A percentile compares a stretch with the other conserved stretches of the same genome.
Conservation (phyloP, 768 basidiomycete genomes). For the Pleurotus eryngii region DNA sequence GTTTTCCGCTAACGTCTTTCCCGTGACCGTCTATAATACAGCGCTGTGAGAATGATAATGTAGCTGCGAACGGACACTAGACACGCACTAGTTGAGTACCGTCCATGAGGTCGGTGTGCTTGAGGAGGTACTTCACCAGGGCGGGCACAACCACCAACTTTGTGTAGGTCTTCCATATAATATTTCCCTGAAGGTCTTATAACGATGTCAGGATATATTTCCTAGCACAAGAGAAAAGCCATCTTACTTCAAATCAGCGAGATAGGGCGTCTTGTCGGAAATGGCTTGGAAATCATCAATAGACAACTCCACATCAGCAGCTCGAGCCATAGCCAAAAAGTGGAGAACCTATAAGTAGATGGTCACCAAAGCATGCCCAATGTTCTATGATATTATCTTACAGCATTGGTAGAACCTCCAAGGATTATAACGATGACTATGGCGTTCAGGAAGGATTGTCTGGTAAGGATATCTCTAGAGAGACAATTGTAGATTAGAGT, state of each 20-base stretch:
- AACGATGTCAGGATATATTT: neutral
- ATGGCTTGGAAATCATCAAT: constrained; percentile 88
- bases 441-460: constrained; percentile 77
- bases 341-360: constrained; percentile 62
- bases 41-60: neutral
- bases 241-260: constrained; percentile 75
- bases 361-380: neutral
- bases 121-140: constrained; percentile 78
- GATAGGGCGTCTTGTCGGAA: constrained; percentile 75
- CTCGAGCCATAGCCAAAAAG: constrained; percentile 79
- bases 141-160: constrained; percentile 80
- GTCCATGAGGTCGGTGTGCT: constrained; percentile 75
- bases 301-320: constrained; percentile 65
- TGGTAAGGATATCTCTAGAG: constrained; percentile 59
- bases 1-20: constrained; percentile 87
- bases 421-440: constrained; percentile 76
- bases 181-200: constrained; percentile 78
- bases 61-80: neutral
- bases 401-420: constrained; percentile 88
- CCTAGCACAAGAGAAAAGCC: neutral
- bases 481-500: neutral
- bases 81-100: constrained; percentile 54
- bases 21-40: constrained; percentile 65
- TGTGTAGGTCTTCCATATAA: constrained; percentile 89
- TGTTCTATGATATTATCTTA: constrained; percentile 25